Evolutionary conservation across 2,329 filamentous ascomycete genomes (phyloP), one percentile per base, ranked within the genome.

Genomic region (Colletotrichum sp.): DNA sequence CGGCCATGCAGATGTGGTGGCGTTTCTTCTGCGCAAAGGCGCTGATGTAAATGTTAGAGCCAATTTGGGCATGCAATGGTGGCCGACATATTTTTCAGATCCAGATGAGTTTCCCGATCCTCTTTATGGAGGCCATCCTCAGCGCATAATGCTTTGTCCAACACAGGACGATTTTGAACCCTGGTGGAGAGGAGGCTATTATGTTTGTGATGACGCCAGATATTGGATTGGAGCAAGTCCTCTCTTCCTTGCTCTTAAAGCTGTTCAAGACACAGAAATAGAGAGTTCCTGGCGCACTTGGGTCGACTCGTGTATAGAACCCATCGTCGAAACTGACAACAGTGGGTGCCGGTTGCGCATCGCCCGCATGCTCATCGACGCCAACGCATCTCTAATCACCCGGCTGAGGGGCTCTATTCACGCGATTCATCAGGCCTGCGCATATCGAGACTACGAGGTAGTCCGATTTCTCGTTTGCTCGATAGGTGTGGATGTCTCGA

Each of bases 131-230:
- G 52, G 6, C 13, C 21, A 57, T 49, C 39, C 39, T 1, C 39
- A 44, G 39, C 39, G 39, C 0, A 0, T 44, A 0, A 12, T 44
- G 39, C 18, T 44, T 0, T 44, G 0, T 16, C n/a, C n/a, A 21
- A 57, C 52, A 0, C 24, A 57, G 0, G 52, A 57, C 52, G 24
- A 44, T 44, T 44, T 44, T 4, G 36, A 5, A 39, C 5, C 30
- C 9, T 10, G 9, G 30, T 30, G 28, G 28, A 30, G 28, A 30
- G 9, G 28, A 30, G 28, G 28, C 28, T 30, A 10, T 30, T 30
- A 30, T 30, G 9, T 30, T 30, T 30, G 9, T 30, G 49, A 24
- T 24, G 49, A 55, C 49, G 52, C n/a, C 52, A 57, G 9, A 16
- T 15, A 24, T 26, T 26, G 52, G 13, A 13, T 21, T 57, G 52